A percentile compares a stretch with the other conserved stretches of the same genome.
Conservation (phyloP, 306 rosid species). For the Aeschynomene evenia region DNA sequence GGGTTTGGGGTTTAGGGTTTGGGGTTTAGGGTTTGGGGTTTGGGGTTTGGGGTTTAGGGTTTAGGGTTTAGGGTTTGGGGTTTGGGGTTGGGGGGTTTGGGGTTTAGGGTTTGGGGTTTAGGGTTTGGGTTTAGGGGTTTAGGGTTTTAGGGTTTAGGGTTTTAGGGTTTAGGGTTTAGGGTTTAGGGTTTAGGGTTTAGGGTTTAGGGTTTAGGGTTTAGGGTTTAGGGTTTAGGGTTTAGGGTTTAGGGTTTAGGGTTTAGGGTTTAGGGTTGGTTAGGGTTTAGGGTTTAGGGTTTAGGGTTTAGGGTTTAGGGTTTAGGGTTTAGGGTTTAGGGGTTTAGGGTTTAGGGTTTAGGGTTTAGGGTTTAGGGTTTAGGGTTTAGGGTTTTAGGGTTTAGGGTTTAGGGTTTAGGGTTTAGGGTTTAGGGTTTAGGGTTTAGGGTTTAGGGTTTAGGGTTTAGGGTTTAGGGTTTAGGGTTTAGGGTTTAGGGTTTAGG, state of each 20-base stretch:
- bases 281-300: conserved; percentile 1
- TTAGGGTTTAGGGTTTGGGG: conserved; percentile 19
- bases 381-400: not conserved
- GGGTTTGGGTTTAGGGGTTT: too few species aligned
- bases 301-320: not conserved
- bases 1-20: not conserved
- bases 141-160: conserved; percentile 13
- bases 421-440: conserved; percentile 10
- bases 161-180: conserved; percentile 16
- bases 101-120: conserved; percentile 5
- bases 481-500: too few species aligned
- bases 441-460: not conserved
- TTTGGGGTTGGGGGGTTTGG: conserved; percentile 11
- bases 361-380: not conserved
- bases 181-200: conserved; percentile 22
- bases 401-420: not conserved
- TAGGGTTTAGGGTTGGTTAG: not conserved
- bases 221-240: conserved; percentile 30
- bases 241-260: not conserved
- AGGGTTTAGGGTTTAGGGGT: not conserved
- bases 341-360: conserved; percentile 3
- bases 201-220: conserved; percentile 27
- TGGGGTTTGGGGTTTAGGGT: not conserved
- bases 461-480: not conserved
- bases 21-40: not conserved